Evolutionary conservation across 768 basidiomycete genomes (phyloP), one percentile per base, ranked within the genome.

Genomic region (Mrakia gelida): DNA sequence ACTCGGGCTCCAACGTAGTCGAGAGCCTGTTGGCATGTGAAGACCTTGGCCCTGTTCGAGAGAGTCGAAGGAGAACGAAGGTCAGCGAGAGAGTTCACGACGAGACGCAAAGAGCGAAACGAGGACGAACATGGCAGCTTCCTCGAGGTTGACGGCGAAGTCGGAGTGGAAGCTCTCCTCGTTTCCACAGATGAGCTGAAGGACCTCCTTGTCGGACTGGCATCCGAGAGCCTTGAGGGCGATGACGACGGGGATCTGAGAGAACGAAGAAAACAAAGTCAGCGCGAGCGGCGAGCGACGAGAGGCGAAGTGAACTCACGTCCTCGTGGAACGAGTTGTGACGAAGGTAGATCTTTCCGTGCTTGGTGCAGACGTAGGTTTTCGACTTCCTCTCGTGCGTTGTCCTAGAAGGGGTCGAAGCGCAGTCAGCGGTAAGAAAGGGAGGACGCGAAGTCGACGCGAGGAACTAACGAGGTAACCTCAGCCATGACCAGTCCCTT

Each of bases 251-350:
- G 97, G 96, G 38, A 99, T 92, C 77, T 78, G 72, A 21, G 30
- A 23, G 21, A 73, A 52, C 11, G 43, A 52, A n/a, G 43, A 13
- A 8, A 54, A 9, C 23, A 52, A 61, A 73, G 54, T 78, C 28
- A 78, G 56, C n/a, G 26, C 26, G 8, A 23, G n/a, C 56, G 34
- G 26, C 43, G 10, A 1, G 9, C 32, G 73, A 59, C 56, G 30
- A 16, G 26, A 63, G 21, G 21, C 11, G 34, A 34, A 32, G 7
- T 2, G 28, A 11, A 41, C 72, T 68, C 26, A 78, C 77, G 83
- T 95, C 95, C 85, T 99, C 97, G 80, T 94, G 92, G 79, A 97
- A 91, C 72, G 94, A 97, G 85, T 99, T 99, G 86, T 99, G 97
- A 28, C 94, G 92, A 72, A 99, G 91, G 84, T 95, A 98, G 76